phyloP scores from a whole-genome alignment of 1,139 yeast species.

The Blastobotrys arbuscula region DNA sequence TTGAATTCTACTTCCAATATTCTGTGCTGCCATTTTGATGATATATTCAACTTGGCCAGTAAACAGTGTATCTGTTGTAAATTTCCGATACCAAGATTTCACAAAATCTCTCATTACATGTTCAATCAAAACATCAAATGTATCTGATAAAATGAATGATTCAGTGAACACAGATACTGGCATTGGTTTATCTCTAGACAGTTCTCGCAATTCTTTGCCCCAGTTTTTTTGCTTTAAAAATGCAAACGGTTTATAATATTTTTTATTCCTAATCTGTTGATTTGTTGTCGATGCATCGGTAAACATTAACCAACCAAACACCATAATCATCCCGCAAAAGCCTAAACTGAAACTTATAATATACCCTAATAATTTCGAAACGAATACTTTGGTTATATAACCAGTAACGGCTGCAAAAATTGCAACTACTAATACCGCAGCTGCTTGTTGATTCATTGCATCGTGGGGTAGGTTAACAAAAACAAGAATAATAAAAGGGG shows the following conservation, averaged over 20 bases:
- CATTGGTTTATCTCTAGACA: slow-evolving; percentile 21
- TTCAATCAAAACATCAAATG: slow-evolving; percentile 48
- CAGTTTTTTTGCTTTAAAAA: slow-evolving; percentile 21
- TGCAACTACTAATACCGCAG: slow-evolving; percentile 2
- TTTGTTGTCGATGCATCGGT: slow-evolving; percentile 14
- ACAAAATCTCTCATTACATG: slow-evolving; percentile 58
- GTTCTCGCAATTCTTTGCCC: slow-evolving; percentile 21
- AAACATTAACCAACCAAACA: slow-evolving; percentile 16
- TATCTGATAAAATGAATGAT: slow-evolving; percentile 49
- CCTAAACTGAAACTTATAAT: slow-evolving; percentile 21
- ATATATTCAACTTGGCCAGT: slow-evolving; percentile 49
- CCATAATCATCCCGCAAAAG: slow-evolving; percentile 10
- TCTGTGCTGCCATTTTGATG: slow-evolving; percentile 41
- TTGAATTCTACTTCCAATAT: slow-evolving; percentile 41
- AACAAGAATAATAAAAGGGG: not conserved
- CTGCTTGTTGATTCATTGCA: slow-evolving; percentile 7
- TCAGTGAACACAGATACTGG: slow-evolving; percentile 42
- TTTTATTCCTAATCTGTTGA: slow-evolving; percentile 2
- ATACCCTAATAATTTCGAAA: slow-evolving; percentile 22
- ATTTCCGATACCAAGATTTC: slow-evolving; percentile 53
- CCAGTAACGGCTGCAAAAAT: slow-evolving; percentile 16
- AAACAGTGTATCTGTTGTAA: slow-evolving; percentile 48
- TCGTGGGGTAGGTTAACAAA: not conserved
- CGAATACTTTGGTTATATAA: slow-evolving; percentile 20
- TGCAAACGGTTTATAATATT: slow-evolving; percentile 17